Evolutionary conservation across 2,329 filamentous ascomycete genomes (phyloP).

Genomic region (Xylariaceae sp.): DNA sequence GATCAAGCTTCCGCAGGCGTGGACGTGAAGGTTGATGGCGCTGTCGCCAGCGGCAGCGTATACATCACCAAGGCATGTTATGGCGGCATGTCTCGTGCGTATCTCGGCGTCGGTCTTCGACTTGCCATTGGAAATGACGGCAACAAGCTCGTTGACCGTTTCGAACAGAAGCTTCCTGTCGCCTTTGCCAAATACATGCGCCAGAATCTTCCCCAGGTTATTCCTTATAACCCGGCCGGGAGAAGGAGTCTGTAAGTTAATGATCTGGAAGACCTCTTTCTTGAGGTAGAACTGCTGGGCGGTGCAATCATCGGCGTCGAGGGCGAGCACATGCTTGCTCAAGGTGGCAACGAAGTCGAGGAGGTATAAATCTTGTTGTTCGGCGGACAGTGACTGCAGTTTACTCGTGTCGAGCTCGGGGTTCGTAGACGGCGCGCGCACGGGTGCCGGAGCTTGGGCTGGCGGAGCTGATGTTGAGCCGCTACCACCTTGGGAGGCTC

Average conservation of each 20-base stretch:
- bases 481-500: constrained; percentile 31
- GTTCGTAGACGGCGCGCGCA: constrained; percentile 38
- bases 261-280: constrained; percentile 88
- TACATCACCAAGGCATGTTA: constrained; percentile 79
- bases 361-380: constrained; percentile 94
- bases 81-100: constrained; percentile 79
- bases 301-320: constrained; percentile 75
- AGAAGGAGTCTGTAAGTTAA: constrained; percentile 73
- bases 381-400: constrained; percentile 80
- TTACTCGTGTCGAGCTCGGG: constrained; percentile 86
- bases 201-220: constrained; percentile 79
- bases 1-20: constrained; percentile 66
- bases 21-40: constrained; percentile 73
- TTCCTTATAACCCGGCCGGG: constrained; percentile 86
- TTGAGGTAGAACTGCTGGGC: constrained; percentile 89
- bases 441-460: constrained; percentile 24
- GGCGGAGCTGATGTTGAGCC: constrained; percentile 23
- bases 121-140: constrained; percentile 68
- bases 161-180: constrained; percentile 92
- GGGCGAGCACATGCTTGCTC: constrained; percentile 68
- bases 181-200: constrained; percentile 74
- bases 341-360: constrained; percentile 82
- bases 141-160: constrained; percentile 81
- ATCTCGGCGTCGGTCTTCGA: constrained; percentile 68
- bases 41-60: constrained; percentile 93